These are phyloP conservation scores for Jackrogersella multiformis DNA, from an alignment of 495 filamentous ascomycete genomes.

Conservation along the genomic window DNA sequence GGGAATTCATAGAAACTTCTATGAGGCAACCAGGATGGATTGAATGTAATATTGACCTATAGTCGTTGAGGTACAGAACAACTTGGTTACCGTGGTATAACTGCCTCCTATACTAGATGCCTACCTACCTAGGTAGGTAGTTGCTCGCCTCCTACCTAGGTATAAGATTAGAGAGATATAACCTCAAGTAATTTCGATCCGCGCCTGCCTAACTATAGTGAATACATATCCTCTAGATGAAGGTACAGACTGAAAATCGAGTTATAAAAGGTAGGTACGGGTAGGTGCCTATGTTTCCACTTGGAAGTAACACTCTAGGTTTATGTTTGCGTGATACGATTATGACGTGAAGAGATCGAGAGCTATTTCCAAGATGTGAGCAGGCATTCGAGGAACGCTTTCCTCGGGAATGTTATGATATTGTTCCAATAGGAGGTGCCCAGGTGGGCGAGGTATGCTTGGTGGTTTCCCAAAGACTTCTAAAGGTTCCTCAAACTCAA, in stretches of 20 bases:
- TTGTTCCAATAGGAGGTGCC: neutral
- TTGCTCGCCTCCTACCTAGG: too few species aligned
- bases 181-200: neutral
- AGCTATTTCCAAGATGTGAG: neutral
- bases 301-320: neutral
- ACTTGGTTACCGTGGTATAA: neutral
- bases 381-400: neutral
- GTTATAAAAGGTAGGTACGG: neutral
- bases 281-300: slow-evolving; percentile 4
- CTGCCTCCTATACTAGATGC: neutral
- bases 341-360: slow-evolving; percentile 11
- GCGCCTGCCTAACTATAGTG: neutral
- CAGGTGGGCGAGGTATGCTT: neutral
- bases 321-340: slow-evolving; percentile 22
- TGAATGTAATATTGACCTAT: neutral
- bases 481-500: too few species aligned
- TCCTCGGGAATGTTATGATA: neutral
- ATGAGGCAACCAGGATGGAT: slow-evolving; percentile 1
- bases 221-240: neutral
- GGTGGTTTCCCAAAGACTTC: neutral
- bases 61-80: neutral
- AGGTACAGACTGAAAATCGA: neutral
- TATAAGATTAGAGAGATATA: neutral
- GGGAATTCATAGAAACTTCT: neutral
- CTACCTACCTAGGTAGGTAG: too few species aligned